Percentiles rank a stretch among this genome's conserved stretches.
Conservation (phyloP, 73 alveolate species). For the Blepharisma stoltei region DNA sequence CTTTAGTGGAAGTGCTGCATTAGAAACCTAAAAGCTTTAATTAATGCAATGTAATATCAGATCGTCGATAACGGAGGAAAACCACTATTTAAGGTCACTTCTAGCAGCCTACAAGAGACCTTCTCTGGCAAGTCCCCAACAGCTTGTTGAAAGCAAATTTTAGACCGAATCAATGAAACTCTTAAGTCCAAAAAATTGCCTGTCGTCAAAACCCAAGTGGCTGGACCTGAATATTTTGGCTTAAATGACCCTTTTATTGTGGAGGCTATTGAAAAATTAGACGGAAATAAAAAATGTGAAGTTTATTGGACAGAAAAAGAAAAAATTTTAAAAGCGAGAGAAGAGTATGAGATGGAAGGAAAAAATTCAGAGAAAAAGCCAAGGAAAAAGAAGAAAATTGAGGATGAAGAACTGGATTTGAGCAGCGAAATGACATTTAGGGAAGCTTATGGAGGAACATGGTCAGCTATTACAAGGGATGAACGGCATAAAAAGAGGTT, state of each 20-base stretch:
- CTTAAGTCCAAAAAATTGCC: not conserved
- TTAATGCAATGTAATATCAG: too few species aligned
- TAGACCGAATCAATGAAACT: slow-evolving; percentile 1
- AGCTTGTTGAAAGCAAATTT: not conserved
- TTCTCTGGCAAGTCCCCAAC: slow-evolving; percentile 2
- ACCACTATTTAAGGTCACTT: too few species aligned
- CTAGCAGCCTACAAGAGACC: not conserved
- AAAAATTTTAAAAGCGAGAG: slow-evolving; percentile 1
- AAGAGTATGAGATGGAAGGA: not conserved
- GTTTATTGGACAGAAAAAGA: not conserved
- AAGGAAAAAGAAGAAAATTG: not conserved
- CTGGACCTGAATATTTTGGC: slow-evolving; percentile 8
- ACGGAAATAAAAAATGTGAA: not conserved
- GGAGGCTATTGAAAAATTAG: not conserved
- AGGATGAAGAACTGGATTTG: not conserved
- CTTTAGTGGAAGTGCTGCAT: too few species aligned
- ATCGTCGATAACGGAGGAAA: too few species aligned
- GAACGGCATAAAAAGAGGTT: not conserved
- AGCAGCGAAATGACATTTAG: not conserved
- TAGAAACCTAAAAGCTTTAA: too few species aligned
- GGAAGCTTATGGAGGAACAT: not conserved
- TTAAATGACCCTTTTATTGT: slow-evolving; percentile 10
- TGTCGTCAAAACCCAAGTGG: slow-evolving; percentile 1
- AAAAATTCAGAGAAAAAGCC: not conserved
- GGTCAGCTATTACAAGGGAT: not conserved